phyloP scores from a whole-genome alignment of 192 early-diverging fungal species.

The Backusella macrospora region DNA sequence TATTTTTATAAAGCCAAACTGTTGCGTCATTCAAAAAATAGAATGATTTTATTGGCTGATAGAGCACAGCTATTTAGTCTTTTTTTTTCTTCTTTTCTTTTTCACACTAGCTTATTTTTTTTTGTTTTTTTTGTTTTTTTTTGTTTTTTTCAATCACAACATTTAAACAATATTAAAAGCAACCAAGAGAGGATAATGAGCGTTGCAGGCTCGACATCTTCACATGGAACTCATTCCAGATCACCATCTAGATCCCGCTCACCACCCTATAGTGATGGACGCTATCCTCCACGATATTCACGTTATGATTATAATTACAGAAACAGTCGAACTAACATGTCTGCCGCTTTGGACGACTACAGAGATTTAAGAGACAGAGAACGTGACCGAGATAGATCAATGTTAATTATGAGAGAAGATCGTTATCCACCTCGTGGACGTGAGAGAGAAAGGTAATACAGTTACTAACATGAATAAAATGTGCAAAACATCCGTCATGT shows the following conservation, averaged over 20 bases:
- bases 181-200: constrained; percentile 31
- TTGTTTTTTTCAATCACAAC: not conserved
- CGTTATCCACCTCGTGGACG: constrained; percentile 28
- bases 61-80: not conserved
- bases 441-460: constrained; percentile 39
- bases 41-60: not conserved
- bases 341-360: constrained; percentile 38
- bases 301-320: constrained; percentile 43
- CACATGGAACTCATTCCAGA: constrained; percentile 35
- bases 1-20: not conserved
- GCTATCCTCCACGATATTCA: constrained; percentile 40
- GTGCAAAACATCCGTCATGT: not conserved
- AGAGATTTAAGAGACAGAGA: constrained; percentile 36
- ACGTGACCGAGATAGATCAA: constrained; percentile 30
- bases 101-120: not conserved
- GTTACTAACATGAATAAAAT: not conserved
- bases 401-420: constrained; percentile 33
- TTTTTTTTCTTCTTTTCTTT: not conserved
- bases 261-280: constrained; percentile 38
- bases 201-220: constrained; percentile 41
- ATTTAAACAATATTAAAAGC: constrained; percentile 12
- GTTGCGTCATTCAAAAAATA: not conserved
- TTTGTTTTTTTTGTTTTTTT: constrained; percentile 10
- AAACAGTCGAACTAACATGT: constrained; percentile 24
- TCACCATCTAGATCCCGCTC: constrained; percentile 43